These are phyloP conservation scores for Zygoascus meyerae DNA, from an alignment of 1,139 yeast species.

Conservation along the genomic window DNA sequence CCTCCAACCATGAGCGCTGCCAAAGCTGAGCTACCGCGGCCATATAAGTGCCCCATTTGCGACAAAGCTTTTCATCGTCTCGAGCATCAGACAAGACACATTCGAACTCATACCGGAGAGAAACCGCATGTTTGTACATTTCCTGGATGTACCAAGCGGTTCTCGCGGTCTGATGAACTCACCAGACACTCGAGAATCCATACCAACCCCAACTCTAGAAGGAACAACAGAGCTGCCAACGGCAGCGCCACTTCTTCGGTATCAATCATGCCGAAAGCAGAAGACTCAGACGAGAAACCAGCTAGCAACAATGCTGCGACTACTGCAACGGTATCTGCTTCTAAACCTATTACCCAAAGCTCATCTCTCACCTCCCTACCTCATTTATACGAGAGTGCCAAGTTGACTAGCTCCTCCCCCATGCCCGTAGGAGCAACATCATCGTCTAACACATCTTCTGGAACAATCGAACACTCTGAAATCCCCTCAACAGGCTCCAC, in stretches of 20 bases:
- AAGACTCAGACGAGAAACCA: conserved; percentile 1
- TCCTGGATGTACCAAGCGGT: conserved; percentile 82
- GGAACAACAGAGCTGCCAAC: conserved; percentile 35
- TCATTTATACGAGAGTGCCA: conserved; percentile 12
- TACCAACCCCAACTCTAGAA: conserved; percentile 65
- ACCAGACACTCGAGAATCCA: conserved; percentile 88
- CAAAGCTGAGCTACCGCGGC: conserved; percentile 45
- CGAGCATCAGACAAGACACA: conserved; percentile 92
- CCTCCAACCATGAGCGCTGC: conserved; percentile 14
- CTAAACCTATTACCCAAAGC: conserved; percentile 14
- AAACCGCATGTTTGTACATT: conserved; percentile 85
- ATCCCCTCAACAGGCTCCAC: conserved; percentile 14
- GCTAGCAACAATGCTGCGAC: not conserved
- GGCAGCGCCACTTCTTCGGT: conserved; percentile 11
- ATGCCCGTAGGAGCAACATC: not conserved
- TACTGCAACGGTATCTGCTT: conserved; percentile 2
- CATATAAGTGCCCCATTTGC: conserved; percentile 88
- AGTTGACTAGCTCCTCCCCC: not conserved
- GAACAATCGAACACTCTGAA: conserved; percentile 7
- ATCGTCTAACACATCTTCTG: conserved; percentile 7
- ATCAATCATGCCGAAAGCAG: conserved; percentile 4
- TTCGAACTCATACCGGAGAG: conserved; percentile 93
- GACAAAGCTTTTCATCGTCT: conserved; percentile 86
- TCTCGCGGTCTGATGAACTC: conserved; percentile 83
- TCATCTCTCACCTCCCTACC: conserved; percentile 17